phyloP scores from a whole-genome alignment of 495 filamentous ascomycete genomes.

The Amphirosellinia nigrospora region DNA sequence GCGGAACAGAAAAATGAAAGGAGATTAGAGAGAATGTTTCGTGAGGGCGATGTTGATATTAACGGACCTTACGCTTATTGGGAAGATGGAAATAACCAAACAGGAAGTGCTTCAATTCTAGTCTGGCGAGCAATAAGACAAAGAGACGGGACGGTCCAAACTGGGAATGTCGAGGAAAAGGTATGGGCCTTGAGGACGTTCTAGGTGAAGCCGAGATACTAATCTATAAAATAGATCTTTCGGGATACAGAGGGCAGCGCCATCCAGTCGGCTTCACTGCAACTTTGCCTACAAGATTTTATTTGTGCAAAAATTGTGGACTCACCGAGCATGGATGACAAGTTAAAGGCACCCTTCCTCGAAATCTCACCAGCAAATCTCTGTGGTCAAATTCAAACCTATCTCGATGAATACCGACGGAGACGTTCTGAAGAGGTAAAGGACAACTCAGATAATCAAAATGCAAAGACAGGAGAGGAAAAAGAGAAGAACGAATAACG shows the following conservation, averaged over 20 bases:
- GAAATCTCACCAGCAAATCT: background rate
- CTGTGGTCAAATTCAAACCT: background rate
- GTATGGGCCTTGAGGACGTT: background rate
- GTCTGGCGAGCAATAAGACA: background rate
- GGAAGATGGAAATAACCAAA: slow-evolving; percentile 1
- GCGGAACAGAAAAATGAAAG: slow-evolving; percentile 4
- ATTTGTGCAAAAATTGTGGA: background rate
- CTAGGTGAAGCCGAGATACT: background rate
- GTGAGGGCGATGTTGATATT: background rate
- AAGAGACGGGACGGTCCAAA: background rate
- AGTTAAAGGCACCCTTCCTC: background rate
- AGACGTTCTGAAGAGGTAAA: background rate
- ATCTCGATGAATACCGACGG: background rate
- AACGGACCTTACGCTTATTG: background rate
- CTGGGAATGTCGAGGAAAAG: background rate
- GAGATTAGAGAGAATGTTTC: slow-evolving; percentile 3
- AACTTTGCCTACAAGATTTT: background rate
- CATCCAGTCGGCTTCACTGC: background rate
- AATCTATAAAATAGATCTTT: background rate
- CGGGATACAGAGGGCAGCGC: background rate
- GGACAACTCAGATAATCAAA: no score
- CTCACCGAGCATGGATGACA: background rate
- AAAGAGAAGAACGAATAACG: background rate
- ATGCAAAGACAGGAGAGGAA: no score
- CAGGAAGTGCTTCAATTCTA: background rate